Evolutionary conservation across 2,329 filamentous ascomycete species (phyloP), one percentile per base, ranked within the genome.

Genomic region (Trichoderma koningii): DNA sequence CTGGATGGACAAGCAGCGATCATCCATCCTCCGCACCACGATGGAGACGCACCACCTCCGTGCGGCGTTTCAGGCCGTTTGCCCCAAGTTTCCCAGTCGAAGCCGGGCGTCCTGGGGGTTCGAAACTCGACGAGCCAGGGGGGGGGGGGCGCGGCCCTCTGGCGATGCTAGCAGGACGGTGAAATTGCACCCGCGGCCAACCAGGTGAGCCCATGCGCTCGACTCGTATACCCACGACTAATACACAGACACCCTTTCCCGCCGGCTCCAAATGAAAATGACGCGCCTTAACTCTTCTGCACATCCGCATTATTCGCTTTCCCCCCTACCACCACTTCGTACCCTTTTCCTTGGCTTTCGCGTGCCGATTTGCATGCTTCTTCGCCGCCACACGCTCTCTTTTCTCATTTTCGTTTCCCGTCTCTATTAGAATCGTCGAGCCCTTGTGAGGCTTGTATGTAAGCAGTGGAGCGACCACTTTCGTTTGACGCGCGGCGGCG

Each of bases 401-500:
- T 42, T 7, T 62, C 57, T 62, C 26, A 38, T 38, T 38, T n/a
- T 45, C 48, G 44, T 42, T 53, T 62, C 53, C 48, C 19, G 23
- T 62, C 23, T 62, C 48, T 28, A 19, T 42, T 34, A 10, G 21
- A 23, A 34, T 7, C 23, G 38, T 53, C 48, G 48, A 62, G 48
- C 59, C 34, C 48, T 62, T 34, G 34, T 45, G 48, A 62, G 48
- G 38, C 38, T 48, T 47, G 59, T 62, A 42, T 62, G 59, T 62
- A 62, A 62, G 59, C 47, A 53, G 59, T 62, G 59, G 59, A 62
- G 59, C 48, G 26, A 53, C 45, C 28, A 62, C 59, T 53, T 48
- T 62, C 59, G 48, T 62, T 62, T 62, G 59, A 62, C 59, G 59
- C 59, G 59, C 59, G 59, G 59, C 59, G 59, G 42, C 44, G 59